Evolutionary conservation across 441 rosid species (phyloP).

Genomic region (Mallotus japonicus): DNA sequence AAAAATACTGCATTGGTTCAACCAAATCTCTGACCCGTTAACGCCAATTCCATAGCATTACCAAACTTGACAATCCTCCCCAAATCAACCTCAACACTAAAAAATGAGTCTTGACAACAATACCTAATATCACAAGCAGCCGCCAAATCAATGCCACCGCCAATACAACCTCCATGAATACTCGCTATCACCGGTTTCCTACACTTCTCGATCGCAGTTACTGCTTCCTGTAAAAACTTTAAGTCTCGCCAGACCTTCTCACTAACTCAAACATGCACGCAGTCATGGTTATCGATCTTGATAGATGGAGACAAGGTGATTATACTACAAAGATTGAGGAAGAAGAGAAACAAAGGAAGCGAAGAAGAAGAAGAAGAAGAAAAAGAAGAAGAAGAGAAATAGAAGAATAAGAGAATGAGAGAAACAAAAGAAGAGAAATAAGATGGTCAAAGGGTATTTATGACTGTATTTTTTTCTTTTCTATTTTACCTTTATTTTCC

Average conservation of each 20-base stretch:
- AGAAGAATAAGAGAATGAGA: no score
- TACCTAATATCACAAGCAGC: slow-evolving; percentile 80
- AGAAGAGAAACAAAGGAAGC: no score
- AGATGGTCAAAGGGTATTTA: no score
- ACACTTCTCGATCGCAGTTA: slow-evolving; percentile 70
- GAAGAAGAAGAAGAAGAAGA: no score
- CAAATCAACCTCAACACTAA: slow-evolving; percentile 71
- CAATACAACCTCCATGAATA: slow-evolving; percentile 72
- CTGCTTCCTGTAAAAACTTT: slow-evolving; percentile 60
- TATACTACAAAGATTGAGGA: no score
- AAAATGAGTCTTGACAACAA: slow-evolving; percentile 56
- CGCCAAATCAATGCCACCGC: slow-evolving; percentile 60
- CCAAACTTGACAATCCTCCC: slow-evolving; percentile 67
- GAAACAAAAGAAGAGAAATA: no score
- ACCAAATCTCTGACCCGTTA: slow-evolving; percentile 69
- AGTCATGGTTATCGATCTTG: no score
- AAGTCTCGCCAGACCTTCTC: slow-evolving; percentile 53
- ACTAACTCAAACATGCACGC: slow-evolving; percentile 40
- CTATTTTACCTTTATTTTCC: no score
- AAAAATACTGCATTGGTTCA: slow-evolving; percentile 86
- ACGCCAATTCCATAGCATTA: slow-evolving; percentile 65
- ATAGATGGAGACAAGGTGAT: no score
- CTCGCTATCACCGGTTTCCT: slow-evolving; percentile 74
- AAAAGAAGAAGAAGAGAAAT: no score
- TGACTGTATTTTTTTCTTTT: no score